These are phyloP conservation scores for Globisporangium apiculatum DNA, from an alignment of 352 stramenopile species.

Conservation along the genomic window DNA sequence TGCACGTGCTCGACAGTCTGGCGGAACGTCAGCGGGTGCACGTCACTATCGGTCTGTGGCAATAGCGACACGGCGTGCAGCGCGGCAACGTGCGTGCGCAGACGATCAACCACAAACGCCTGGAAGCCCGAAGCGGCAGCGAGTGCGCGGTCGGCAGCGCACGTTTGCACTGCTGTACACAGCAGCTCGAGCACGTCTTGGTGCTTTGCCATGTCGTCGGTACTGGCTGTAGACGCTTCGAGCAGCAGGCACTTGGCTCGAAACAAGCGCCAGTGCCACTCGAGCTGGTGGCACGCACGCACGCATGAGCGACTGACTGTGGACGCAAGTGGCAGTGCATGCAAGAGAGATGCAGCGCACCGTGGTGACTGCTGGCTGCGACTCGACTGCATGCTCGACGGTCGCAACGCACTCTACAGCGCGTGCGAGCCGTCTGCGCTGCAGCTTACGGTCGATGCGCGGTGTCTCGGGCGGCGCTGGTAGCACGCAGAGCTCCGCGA, in stretches of 20 bases:
- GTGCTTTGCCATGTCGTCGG: constrained; percentile 18
- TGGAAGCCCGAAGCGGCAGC: constrained; percentile 16
- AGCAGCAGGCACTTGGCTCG: constrained; percentile 52
- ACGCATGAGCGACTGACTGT: neutral
- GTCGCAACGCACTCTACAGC: constrained; percentile 35
- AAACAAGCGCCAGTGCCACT: constrained; percentile 36
- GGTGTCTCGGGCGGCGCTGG: constrained; percentile 33
- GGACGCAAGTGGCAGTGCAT: neutral
- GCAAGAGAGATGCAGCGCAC: neutral
- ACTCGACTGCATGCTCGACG: constrained; percentile 20
- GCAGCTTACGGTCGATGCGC: constrained; percentile 37
- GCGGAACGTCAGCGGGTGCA: constrained; percentile 15
- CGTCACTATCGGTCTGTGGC: constrained; percentile 17
- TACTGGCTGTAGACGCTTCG: constrained; percentile 37
- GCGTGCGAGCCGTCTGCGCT: constrained; percentile 36
- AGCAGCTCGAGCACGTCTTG: constrained; percentile 35
- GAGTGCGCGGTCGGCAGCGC: neutral
- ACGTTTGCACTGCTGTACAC: constrained; percentile 27
- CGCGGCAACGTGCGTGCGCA: constrained; percentile 44
- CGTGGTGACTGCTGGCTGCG: constrained; percentile 1
- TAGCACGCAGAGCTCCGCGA: constrained; percentile 53
- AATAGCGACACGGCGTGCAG: constrained; percentile 38
- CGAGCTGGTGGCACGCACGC: constrained; percentile 15
- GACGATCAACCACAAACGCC: constrained; percentile 42
- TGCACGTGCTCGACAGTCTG: constrained; percentile 47